Evolutionary conservation across 805 yeast genomes (phyloP), one percentile per base, ranked within the genome.

Genomic region (Yarrowia yakushimensis): DNA sequence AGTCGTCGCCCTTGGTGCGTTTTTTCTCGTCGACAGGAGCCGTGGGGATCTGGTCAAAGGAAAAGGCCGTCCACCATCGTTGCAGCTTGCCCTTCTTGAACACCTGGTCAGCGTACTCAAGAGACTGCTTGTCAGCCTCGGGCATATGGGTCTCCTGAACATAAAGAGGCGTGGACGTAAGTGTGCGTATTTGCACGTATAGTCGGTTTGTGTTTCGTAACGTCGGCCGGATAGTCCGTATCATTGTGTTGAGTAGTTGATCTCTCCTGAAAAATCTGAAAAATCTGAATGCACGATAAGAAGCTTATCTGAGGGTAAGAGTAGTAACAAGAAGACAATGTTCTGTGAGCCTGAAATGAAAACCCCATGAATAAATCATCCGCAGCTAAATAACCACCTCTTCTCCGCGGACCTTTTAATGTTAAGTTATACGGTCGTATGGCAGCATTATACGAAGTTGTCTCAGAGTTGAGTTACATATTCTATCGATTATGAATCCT

Each of bases 61-160:
- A 39, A 10, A 55, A 55, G 12, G 61, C 61, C 2, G 61, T 55
- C 61, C 61, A 55, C 61, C 48, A 55, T 4, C 61, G 37, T n/a
- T 41, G 27, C 17, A 55, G 9, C 22, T 39, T 55, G 48, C 61
- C 61, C 17, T 30, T 55, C 37, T 55, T 39, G 48, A 55, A 55
- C 13, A 55, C 61, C 8, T 41, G 30, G n/a, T 55, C 61, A 1
- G 61, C 61, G 28, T 55, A 55, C 28, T 39, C 23, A 4, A 55
- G 36, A 20, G 48, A 39, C 39, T 28, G 46, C 12, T 30, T 39
- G 22, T 55, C 61, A 2, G 10, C 37, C 22, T 55, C 61, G 8
- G 48, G 61, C 28, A 55, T 20, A n/a, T 55, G 48, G 3, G 36
- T 30, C 22, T 39, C 61, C 22, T 55, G 61, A 5, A 55, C 39